Evolutionary conservation across 2,329 filamentous ascomycete genomes (phyloP).

Genomic region (Penicillium sp.): DNA sequence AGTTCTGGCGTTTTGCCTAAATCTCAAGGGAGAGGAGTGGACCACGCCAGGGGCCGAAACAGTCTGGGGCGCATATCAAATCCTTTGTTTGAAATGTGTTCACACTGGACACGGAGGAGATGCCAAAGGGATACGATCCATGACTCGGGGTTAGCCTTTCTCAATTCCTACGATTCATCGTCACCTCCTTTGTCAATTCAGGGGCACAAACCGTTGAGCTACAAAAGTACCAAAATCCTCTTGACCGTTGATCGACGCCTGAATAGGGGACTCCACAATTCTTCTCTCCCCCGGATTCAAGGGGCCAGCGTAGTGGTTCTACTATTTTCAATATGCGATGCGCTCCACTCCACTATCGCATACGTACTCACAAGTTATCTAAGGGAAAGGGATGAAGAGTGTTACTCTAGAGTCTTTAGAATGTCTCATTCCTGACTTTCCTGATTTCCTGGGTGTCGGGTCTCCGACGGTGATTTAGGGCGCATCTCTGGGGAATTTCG

Average conservation of each 20-base stretch:
- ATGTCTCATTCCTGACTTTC: conserved; percentile 11
- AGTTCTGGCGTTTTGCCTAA: background rate
- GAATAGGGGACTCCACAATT: conserved; percentile 9
- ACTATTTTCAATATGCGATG: conserved; percentile 13
- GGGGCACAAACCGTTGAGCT: conserved; percentile 1
- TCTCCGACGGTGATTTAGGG: conserved; percentile 3
- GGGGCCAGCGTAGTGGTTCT: conserved; percentile 6
- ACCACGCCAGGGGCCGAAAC: conserved; percentile 6
- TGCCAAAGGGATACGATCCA: background rate
- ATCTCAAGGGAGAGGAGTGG: background rate
- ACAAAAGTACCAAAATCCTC: conserved; percentile 5
- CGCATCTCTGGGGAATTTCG: background rate
- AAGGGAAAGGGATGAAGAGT: conserved; percentile 4
- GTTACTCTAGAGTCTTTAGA: conserved; percentile 5
- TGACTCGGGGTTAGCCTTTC: background rate
- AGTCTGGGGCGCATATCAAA: conserved; percentile 4
- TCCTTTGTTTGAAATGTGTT: conserved; percentile 1
- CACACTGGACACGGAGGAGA: background rate
- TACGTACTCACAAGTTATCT: background rate
- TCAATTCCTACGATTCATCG: background rate
- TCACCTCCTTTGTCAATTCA: background rate
- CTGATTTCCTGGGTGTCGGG: conserved; percentile 13
- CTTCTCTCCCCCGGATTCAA: conserved; percentile 18
- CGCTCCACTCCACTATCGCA: conserved; percentile 1
- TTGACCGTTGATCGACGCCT: conserved; percentile 1